Percentiles rank a stretch among this genome's conserved stretches.
Evolutionary conservation across 2,329 filamentous ascomycete species (phyloP).

Genomic region (Decorospora gaudefroyi): DNA sequence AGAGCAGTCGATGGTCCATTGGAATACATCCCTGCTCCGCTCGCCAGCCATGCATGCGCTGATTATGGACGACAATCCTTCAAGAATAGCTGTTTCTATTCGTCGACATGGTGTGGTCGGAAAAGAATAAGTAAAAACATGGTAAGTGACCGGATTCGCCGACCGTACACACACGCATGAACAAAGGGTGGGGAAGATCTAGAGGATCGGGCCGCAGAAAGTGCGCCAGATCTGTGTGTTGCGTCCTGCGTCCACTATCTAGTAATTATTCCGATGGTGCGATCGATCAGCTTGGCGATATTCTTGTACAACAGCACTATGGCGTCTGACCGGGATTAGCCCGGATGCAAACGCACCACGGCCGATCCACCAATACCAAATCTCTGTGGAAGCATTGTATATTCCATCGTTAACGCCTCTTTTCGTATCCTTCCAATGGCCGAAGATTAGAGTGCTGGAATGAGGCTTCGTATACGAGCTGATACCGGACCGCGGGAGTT

Average conservation of each 20-base stretch:
- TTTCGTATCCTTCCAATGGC: conserved; percentile 23
- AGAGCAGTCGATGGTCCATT: not conserved
- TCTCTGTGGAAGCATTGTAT: conserved; percentile 27
- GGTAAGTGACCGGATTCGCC: conserved; percentile 34
- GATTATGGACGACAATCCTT: conserved; percentile 24
- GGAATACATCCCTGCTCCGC: no score
- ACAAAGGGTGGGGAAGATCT: conserved; percentile 13
- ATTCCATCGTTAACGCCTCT: conserved; percentile 21
- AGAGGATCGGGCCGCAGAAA: conserved; percentile 38
- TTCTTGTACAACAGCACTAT: conserved; percentile 37
- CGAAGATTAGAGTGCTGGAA: conserved; percentile 18
- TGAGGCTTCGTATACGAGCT: conserved; percentile 33
- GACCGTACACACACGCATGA: conserved; percentile 20
- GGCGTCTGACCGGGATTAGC: conserved; percentile 29
- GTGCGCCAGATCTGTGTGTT: conserved; percentile 35
- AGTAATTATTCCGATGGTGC: conserved; percentile 34
- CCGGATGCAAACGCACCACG: conserved; percentile 34
- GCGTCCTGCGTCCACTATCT: conserved; percentile 15
- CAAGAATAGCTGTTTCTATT: no score
- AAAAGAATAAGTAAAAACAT: conserved; percentile 27
- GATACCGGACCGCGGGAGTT: conserved; percentile 23
- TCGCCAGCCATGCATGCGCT: conserved; percentile 33
- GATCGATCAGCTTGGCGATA: conserved; percentile 44
- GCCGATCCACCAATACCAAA: conserved; percentile 31
- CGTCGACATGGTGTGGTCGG: conserved; percentile 7